Evolutionary conservation across 257 asterid genomes (phyloP).

Genomic region (Orobanche coerulescens): DNA sequence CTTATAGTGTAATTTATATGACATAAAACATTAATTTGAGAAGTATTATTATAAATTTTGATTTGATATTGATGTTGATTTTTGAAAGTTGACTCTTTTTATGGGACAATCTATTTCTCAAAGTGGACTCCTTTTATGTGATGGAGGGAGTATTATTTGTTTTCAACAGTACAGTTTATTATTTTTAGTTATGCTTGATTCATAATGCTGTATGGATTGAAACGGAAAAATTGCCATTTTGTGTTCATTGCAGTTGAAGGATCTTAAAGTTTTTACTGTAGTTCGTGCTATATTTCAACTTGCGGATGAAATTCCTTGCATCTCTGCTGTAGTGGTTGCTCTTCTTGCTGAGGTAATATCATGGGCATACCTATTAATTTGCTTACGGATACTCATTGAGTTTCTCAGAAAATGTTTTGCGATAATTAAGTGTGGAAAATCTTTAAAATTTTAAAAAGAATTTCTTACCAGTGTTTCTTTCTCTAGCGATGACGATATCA

Average conservation of each 20-base stretch:
- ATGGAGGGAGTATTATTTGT: background rate
- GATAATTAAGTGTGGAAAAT: background rate
- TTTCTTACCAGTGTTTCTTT: no score
- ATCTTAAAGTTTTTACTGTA: conserved; percentile 91
- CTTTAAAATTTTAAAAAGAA: no score
- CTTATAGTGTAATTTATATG: no score
- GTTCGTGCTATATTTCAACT: conserved; percentile 96
- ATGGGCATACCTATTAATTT: background rate
- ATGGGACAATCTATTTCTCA: no score
- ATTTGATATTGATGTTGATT: no score
- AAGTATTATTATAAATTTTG: no score
- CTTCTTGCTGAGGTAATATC: conserved; percentile 83
- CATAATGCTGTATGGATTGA: conserved; percentile 1
- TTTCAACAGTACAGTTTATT: background rate
- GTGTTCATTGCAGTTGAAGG: conserved; percentile 69
- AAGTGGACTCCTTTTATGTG: no score
- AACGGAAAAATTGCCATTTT: conserved; percentile 9
- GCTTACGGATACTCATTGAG: background rate
- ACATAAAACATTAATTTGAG: no score
- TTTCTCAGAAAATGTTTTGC: background rate
- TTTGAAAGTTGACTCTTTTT: no score
- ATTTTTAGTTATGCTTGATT: background rate
- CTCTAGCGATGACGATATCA: no score
- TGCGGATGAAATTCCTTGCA: conserved; percentile 94
- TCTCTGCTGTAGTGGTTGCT: conserved; percentile 98